Base-by-base conservation (phyloP, 2,329 filamentous ascomycete genomes). In the Bipolaris bicolor region DNA sequence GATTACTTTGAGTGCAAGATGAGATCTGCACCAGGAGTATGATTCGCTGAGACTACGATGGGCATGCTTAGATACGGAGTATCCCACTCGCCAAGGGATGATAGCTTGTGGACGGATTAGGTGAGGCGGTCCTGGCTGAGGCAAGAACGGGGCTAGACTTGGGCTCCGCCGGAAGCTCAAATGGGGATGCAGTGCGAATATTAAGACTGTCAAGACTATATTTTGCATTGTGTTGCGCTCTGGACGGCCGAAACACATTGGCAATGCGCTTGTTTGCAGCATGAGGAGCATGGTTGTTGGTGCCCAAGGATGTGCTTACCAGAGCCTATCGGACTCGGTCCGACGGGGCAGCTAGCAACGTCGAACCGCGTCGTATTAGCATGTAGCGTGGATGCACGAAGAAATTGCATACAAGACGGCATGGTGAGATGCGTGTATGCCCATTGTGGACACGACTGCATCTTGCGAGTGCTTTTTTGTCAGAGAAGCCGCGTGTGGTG, bases 381-480 rank as follows among this genome's bases (percentile, higher is more conserved):
- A 10, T 29, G 36, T 16, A 26, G 50, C 43, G 33, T 26, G 39
- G 36, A 20, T 34, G 9, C 24, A 37, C 44, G 44, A 13, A 9
- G 31, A 51, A n/a, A 34, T 40, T 15, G 24, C 29, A 46, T 46
- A 22, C 24, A 36, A 40, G 29, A 43, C 48, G 26, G 26, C 7
- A 29, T 29, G 26, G 26, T 29, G 9, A 29, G 26, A 29, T 29
- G 45, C 47, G 50, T 54, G 26, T 44, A 45, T 45, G 45, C 45
- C 24, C 10, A 29, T 40, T 55, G 22, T 26, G 33, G 13, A 52
- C 13, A 51, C 37, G 29, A 44, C 13, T 20, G 39, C 36, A 29
- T 29, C 49, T 45, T 39, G 9, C 20, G 29, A 29, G 22, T 61
- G 54, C 55, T 58, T 63, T 61, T 61, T 63, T 56, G 52, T 55